These are phyloP conservation scores for Neurospora intermedia DNA, from an alignment of 495 filamentous ascomycete genomes.

Conservation along the genomic window DNA sequence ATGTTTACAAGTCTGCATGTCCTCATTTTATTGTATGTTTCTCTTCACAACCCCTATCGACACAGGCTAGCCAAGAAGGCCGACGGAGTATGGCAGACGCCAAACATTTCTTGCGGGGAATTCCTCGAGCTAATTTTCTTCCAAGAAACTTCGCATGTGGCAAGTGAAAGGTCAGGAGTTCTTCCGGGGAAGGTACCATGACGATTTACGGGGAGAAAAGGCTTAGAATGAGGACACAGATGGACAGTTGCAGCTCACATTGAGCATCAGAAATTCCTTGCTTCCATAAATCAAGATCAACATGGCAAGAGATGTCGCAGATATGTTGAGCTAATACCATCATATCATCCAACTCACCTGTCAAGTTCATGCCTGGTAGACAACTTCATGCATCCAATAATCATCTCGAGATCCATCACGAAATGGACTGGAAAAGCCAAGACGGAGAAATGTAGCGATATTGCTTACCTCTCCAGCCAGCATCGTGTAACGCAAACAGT, in stretches of 20 bases:
- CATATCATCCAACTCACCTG: background rate
- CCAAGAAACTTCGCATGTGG: no score
- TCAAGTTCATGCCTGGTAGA: background rate
- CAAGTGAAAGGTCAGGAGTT: no score
- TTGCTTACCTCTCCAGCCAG: background rate
- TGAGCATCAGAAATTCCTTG: background rate
- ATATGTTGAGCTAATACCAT: background rate
- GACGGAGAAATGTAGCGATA: background rate
- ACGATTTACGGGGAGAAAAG: no score
- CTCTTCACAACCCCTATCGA: background rate
- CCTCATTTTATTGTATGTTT: background rate
- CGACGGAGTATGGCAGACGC: no score
- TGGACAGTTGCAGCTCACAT: background rate
- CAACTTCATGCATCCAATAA: background rate
- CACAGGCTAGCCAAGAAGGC: no score
- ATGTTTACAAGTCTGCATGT: background rate
- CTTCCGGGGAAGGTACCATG: no score
- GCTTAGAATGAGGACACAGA: background rate
- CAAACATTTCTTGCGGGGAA: no score
- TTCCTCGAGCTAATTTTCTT: no score
- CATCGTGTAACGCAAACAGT: background rate
- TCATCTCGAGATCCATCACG: background rate
- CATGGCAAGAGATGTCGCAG: background rate
- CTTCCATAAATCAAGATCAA: background rate
- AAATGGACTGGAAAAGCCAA: background rate